Evolutionary conservation across 768 basidiomycete species (phyloP), one percentile per base, ranked within the genome.

Genomic region (Leccinum barrowsii): DNA sequence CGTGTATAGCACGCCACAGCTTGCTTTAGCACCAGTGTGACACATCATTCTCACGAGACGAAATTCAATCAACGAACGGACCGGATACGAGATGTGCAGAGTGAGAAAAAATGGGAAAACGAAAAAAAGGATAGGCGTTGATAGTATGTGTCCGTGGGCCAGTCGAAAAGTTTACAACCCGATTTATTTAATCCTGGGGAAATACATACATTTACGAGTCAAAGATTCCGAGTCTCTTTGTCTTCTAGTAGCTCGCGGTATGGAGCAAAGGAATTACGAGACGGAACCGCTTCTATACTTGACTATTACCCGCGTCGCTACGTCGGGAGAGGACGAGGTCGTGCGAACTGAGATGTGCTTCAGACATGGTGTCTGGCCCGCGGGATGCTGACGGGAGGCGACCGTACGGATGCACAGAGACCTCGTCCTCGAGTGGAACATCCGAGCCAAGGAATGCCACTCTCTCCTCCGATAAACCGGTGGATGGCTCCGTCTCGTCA

Each of bases 381-480:
- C 61, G 70, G 4, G 63, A 61, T 5, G 61, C 64, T 52, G 57
- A 54, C 8, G 64, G 55, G 47, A 70, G 60, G 15, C 59, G 67
- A 17, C 59, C 56, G 30, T 62, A 63, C 21, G 68, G 56, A 19
- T 64, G 63, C 54, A 56, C 56, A 13, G 61, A 17, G 13, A 35
- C 51, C 2, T 72, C 71, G 4, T 71, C 69, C 26, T 69, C 69
- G 52, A 62, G 57, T 15, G 59, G 57, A 7, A 54, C 58, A 17
- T 74, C 65, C 40, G 74, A n/a, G 55, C 74, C 66, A 49, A 86
- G 73, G 69, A 87, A 85, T 3, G 82, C 81, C 34, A 80, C 68
- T 13, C 75, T 77, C 67, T 85, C 85, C 66, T 86, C 85, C 40
- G 71, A 68, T 55, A 76, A 63, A 22, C 64, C 50, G 37, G 42